Evolutionary conservation across 2,329 filamentous ascomycete species (phyloP), one percentile per base, ranked within the genome.

Genomic region (Cladosporium cucumerinum): DNA sequence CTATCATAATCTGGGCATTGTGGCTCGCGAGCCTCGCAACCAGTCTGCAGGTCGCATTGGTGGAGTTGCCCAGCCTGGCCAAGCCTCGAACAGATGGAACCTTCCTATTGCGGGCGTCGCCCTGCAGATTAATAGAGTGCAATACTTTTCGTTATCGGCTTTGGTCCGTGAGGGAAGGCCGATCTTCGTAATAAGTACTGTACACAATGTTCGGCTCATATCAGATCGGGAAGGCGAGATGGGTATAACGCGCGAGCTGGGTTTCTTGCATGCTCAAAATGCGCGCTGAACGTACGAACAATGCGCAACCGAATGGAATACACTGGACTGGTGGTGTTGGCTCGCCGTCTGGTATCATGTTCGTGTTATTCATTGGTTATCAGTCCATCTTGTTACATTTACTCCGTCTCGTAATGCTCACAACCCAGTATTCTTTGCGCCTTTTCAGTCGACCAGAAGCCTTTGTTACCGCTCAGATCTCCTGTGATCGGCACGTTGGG

Each of bases 401-500:
- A 69, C 57, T 73, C 63, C 63, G 67, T 69, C 66, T 73, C 72
- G 21, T 66, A 51, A 57, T 73, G 71, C 62, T 69, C 67, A 71
- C 72, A 73, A 7, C 70, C 70, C 16, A 72, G 55, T 14, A 72
- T 63, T 61, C 61, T 68, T 66, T 67, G 63, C 16, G 69, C 67
- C 65, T 74, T 73, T 2, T 69, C 70, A 52, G 59, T 71, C 34
- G 69, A 72, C 68, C 69, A 74, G 58, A 74, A 73, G 1, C 67
- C 66, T 1, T 64, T 65, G 52, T 71, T 72, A 6, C 65, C 66
- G 25, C 63, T 71, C 67, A 59, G 70, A 30, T 66, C 69, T 49
- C 49, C 62, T 34, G 64, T 66, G 25, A 74, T 70, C 65, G 72
- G 65, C 16, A 70, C 69, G 18, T 70, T 62, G 3, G 72, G 72